Percentiles rank a stretch among this genome's conserved stretches.
phyloP scores from a whole-genome alignment of 768 basidiomycete species.

The Termitomyces bulborhizus region DNA sequence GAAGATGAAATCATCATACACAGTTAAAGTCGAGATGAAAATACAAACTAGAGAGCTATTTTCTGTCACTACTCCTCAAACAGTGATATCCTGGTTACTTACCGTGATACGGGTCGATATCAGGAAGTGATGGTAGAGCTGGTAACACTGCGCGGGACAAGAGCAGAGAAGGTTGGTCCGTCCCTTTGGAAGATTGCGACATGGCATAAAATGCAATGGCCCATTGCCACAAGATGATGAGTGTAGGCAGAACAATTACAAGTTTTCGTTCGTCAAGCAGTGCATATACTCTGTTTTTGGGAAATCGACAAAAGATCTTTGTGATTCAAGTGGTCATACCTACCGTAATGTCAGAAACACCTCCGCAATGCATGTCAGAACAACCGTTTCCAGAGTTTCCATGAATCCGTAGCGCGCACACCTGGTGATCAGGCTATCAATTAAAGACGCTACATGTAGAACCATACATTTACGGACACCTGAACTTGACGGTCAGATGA shows the following conservation, averaged over 20 bases:
- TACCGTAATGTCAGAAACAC: constrained; percentile 6
- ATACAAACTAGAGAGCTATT: not conserved
- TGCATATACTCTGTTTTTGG: not conserved
- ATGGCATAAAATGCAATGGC: not conserved
- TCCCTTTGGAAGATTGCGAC: constrained; percentile 2
- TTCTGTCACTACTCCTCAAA: too few species aligned
- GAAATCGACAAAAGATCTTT: not conserved
- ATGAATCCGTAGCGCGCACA: constrained; percentile 6
- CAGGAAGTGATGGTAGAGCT: not conserved
- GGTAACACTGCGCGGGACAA: not conserved
- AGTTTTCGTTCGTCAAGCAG: not conserved
- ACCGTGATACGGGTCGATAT: constrained; percentile 1
- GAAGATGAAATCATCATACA: not conserved
- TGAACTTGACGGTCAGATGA: not conserved
- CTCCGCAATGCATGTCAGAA: constrained; percentile 2
- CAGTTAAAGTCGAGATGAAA: not conserved
- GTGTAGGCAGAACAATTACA: not conserved
- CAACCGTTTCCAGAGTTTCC: not conserved
- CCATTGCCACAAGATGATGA: constrained; percentile 4
- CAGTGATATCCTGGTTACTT: not conserved
- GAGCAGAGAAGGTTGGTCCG: not conserved
- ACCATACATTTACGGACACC: not conserved
- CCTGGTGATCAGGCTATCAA: not conserved
- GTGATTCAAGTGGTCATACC: not conserved
- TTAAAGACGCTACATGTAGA: not conserved